These are phyloP conservation scores for Volvox reticuliferus DNA, from an alignment of 139 green algal genomes.

Conservation along the genomic window DNA sequence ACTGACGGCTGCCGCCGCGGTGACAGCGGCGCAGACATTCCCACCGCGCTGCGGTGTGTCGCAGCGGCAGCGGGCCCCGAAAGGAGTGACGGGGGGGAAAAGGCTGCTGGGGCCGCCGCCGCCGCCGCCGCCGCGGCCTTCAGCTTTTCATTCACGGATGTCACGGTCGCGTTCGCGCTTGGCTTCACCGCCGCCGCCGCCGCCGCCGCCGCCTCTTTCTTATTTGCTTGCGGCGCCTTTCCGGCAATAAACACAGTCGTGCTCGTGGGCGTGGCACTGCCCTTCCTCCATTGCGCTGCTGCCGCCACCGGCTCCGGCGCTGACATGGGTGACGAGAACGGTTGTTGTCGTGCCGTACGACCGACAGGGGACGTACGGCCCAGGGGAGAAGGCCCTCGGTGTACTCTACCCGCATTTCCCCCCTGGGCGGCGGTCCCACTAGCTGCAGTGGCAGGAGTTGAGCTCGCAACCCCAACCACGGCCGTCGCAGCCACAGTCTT, in stretches of 20 bases:
- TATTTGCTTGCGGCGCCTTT: too few relatives aligned
- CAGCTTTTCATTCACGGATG: neutral
- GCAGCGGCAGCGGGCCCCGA: neutral
- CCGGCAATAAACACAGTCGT: too few relatives aligned
- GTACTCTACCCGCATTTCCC: neutral
- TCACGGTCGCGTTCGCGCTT: neutral
- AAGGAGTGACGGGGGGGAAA: too few relatives aligned
- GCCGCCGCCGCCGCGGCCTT: neutral
- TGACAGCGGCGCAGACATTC: too few relatives aligned
- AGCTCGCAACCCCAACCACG: neutral
- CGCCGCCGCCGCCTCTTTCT: neutral
- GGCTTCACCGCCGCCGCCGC: neutral
- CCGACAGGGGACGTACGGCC: neutral
- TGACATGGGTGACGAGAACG: neutral
- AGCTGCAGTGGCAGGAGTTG: neutral
- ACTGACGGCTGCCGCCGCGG: neutral
- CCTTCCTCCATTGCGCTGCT: too few relatives aligned
- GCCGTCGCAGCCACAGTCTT: neutral
- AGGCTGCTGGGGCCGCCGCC: neutral
- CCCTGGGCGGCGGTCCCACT: neutral
- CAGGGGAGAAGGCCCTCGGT: neutral
- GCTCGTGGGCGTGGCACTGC: too few relatives aligned
- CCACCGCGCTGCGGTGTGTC: neutral
- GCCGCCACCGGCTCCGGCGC: neutral
- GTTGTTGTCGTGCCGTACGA: neutral